Conservation (phyloP, 2,329 filamentous ascomycete genomes). For the Cadophora gregata region DNA sequence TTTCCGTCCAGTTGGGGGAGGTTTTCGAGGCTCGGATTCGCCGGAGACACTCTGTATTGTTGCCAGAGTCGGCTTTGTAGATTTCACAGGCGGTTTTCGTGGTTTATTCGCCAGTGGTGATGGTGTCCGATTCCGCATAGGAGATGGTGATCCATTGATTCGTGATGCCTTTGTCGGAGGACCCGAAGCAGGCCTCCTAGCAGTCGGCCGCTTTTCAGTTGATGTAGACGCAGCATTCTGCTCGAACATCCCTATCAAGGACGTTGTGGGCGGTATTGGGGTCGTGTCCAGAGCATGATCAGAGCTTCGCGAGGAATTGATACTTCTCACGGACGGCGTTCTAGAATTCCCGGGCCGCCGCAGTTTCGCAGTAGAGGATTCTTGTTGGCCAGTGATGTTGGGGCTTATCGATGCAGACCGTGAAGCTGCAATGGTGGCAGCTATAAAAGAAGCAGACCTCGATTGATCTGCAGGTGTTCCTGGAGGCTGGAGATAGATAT, state of each 20-base stretch:
- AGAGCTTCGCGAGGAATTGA: conserved; percentile 33
- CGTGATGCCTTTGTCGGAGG: conserved; percentile 29
- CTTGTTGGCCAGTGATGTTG: conserved; percentile 46
- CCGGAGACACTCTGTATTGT: conserved; percentile 21
- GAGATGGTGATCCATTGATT: neutral
- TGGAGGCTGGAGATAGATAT: conserved; percentile 35
- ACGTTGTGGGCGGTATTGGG: conserved; percentile 65
- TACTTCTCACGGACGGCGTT: conserved; percentile 34
- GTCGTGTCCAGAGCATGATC: conserved; percentile 57
- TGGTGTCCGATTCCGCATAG: conserved; percentile 17
- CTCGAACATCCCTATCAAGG: conserved; percentile 74
- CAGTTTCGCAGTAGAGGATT: conserved; percentile 15
- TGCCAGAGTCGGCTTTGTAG: conserved; percentile 23
- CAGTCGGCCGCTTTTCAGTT: conserved; percentile 24
- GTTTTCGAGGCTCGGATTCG: conserved; percentile 20
- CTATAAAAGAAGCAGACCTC: conserved; percentile 65
- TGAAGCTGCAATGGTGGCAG: conserved; percentile 66
- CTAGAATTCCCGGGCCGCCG: conserved; percentile 16
- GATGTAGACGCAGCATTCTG: conserved; percentile 44
- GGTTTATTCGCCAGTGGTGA: conserved; percentile 17
- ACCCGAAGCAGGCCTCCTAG: conserved; percentile 24
- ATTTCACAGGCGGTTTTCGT: conserved; percentile 14
- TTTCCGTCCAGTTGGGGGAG: conserved; percentile 24
- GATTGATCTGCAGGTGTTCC: conserved; percentile 24
- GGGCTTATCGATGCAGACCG: conserved; percentile 61